These are phyloP conservation scores for Pigoraptor vietnamica DNA, from an alignment of 78 protist genomes.

Conservation along the genomic window DNA sequence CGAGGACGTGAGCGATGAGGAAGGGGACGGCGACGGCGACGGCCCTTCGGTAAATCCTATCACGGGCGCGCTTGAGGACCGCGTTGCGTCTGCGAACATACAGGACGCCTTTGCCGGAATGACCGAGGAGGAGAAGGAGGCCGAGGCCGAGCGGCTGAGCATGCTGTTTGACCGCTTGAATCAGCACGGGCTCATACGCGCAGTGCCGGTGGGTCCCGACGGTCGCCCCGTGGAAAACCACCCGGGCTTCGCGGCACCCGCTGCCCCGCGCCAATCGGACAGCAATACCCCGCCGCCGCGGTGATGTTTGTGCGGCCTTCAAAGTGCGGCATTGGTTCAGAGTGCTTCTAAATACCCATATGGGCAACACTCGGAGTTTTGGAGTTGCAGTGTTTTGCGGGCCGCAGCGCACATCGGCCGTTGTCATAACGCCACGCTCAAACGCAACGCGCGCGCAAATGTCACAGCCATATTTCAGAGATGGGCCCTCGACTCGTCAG, in stretches of 20 bases:
- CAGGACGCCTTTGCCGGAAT: not conserved
- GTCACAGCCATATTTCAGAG: not conserved
- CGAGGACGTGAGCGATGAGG: not conserved
- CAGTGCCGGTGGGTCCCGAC: not conserved
- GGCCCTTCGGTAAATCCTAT: constrained; percentile 1
- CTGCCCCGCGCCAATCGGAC: no score
- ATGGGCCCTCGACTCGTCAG: not conserved
- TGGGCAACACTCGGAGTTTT: no score
- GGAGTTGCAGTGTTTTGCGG: no score
- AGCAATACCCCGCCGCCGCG: no score
- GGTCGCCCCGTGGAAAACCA: not conserved
- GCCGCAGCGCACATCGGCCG: no score
- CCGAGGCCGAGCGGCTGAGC: constrained; percentile 22
- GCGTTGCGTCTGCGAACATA: no score
- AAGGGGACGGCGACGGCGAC: not conserved
- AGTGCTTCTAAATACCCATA: no score
- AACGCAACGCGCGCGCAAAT: no score
- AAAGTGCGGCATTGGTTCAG: no score
- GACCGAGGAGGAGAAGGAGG: constrained; percentile 27
- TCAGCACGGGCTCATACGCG: not conserved
- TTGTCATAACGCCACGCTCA: no score
- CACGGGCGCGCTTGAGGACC: constrained; percentile 2
- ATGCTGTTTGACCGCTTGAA: constrained; percentile 9
- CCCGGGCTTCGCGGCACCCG: not conserved
- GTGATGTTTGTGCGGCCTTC: no score